Conservation (phyloP, 2,329 filamentous ascomycete species). For the Trichoderma sp. region DNA sequence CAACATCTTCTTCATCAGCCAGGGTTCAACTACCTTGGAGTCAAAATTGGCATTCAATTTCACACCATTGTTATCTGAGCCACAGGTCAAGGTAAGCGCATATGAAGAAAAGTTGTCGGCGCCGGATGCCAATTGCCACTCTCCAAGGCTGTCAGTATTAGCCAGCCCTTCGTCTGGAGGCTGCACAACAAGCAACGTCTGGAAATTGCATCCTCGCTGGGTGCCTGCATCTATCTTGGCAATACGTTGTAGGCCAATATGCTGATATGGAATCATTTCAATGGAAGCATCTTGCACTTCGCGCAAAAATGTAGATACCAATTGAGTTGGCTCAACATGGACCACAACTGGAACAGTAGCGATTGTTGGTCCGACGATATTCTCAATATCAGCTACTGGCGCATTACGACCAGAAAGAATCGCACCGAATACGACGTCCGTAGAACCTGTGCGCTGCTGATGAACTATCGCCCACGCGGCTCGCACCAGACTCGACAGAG, state of each 20-base stretch:
- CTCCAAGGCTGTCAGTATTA: neutral
- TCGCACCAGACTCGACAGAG: constrained; percentile 20
- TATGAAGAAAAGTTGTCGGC: neutral
- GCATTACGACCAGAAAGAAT: constrained; percentile 43
- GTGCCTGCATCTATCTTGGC: constrained; percentile 19
- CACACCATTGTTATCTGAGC: neutral
- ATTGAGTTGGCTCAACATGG: neutral
- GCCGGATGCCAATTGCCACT: neutral
- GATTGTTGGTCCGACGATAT: constrained; percentile 35
- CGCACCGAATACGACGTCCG: constrained; percentile 45
- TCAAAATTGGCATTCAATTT: neutral
- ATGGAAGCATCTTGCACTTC: constrained; percentile 23
- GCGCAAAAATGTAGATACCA: neutral
- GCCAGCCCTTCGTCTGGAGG: constrained; percentile 2
- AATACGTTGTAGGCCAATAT: constrained; percentile 27
- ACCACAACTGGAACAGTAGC: constrained; percentile 47
- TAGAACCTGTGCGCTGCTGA: constrained; percentile 44
- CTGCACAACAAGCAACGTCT: constrained; percentile 34
- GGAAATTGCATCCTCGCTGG: constrained; percentile 29
- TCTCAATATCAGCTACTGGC: constrained; percentile 25
- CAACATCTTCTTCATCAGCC: neutral
- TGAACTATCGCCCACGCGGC: constrained; percentile 54
- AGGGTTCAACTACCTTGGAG: neutral
- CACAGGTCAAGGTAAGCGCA: neutral
- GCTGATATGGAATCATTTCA: constrained; percentile 25